Evolutionary conservation across 2,329 filamentous ascomycete genomes (phyloP).

Genomic region (Beauveria bassiana): DNA sequence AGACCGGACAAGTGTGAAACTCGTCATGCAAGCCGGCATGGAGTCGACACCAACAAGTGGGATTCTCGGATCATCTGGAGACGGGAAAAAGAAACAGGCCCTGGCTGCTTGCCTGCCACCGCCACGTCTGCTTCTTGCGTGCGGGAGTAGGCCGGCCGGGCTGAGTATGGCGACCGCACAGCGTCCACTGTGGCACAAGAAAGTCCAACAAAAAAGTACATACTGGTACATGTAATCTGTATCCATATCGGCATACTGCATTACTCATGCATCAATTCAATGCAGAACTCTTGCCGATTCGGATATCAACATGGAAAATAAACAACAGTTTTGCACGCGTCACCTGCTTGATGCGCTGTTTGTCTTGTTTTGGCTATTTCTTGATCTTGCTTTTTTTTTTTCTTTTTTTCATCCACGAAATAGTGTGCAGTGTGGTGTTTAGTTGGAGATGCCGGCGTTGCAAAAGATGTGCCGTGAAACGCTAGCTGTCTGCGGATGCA

Average conservation of each 20-base stretch:
- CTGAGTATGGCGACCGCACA: not conserved
- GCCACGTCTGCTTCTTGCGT: not conserved
- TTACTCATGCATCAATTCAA: slow-evolving; percentile 1
- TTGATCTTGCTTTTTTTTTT: not conserved
- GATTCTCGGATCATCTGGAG: not conserved
- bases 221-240: not conserved
- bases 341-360: not conserved
- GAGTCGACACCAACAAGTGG: not conserved
- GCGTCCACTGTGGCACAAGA: not conserved
- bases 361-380: not conserved
- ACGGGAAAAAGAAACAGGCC: not conserved
- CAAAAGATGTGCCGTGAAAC: not conserved
- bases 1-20: slow-evolving; percentile 3
- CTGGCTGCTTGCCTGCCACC: too few species aligned
- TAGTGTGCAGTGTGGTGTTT: not conserved
- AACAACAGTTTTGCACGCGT: not conserved
- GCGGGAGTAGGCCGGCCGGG: not conserved
- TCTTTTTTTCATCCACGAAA: not conserved
- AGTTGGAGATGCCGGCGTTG: not conserved
- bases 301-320: not conserved
- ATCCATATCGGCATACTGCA: not conserved
- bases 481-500: not conserved
- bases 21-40: not conserved
- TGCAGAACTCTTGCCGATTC: slow-evolving; percentile 1
- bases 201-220: too few species aligned